These are phyloP conservation scores for Tetrahymena borealis DNA, from an alignment of 73 alveolate genomes.

Conservation along the genomic window DNA sequence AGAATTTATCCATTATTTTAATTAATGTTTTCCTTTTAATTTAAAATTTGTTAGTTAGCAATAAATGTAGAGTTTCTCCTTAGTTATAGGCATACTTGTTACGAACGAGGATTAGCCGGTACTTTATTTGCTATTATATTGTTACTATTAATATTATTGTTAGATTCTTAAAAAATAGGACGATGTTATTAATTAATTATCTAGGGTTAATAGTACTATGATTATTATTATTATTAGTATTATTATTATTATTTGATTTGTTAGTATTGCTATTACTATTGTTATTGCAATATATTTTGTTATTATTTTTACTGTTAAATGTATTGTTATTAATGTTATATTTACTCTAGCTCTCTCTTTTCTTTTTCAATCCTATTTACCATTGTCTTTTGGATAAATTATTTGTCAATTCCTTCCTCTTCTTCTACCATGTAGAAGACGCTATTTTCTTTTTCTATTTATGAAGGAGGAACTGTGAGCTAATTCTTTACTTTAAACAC, in stretches of 20 bases:
- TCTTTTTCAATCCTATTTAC: neutral
- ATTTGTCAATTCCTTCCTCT: neutral
- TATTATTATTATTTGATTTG: too few relatives aligned
- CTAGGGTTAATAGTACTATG: too few relatives aligned
- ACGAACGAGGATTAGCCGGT: neutral
- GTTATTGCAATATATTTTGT: too few relatives aligned
- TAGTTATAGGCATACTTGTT: neutral
- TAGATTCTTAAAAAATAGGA: too few relatives aligned
- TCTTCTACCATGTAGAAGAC: neutral
- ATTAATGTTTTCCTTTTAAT: neutral
- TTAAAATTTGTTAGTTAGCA: neutral
- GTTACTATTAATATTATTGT: neutral
- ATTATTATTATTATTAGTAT: too few relatives aligned
- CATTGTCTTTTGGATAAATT: neutral
- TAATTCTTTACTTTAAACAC: neutral
- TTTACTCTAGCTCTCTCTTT: neutral
- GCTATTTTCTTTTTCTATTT: neutral
- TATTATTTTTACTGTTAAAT: neutral
- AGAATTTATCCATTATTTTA: neutral
- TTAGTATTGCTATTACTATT: too few relatives aligned
- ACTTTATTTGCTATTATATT: neutral
- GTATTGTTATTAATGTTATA: neutral
- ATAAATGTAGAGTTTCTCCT: neutral
- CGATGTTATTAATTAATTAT: too few relatives aligned
- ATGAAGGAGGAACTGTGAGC: neutral